A percentile compares a stretch with the other conserved stretches of the same genome.
Conservation (phyloP, 371 early-diverging fungal species). For the Syncephalastrum monosporum region DNA sequence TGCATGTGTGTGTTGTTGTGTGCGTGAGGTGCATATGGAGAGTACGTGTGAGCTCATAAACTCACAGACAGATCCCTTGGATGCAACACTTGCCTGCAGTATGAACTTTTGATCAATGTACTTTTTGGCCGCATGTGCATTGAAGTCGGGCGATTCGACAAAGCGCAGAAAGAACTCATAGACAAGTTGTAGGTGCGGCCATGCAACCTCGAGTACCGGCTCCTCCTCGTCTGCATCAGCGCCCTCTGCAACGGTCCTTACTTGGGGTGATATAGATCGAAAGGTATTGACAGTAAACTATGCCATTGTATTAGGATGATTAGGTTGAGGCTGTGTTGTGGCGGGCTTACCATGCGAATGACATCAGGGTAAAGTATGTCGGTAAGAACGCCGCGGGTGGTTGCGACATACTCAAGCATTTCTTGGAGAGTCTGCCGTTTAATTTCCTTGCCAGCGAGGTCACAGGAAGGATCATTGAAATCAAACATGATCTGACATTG, state of each 20-base stretch:
- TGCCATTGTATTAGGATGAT: background rate
- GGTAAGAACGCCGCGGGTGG: constrained; percentile 78
- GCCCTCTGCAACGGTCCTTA: constrained; percentile 88
- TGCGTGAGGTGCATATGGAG: background rate
- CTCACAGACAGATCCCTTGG: too few relatives aligned
- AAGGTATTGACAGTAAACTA: constrained; percentile 92
- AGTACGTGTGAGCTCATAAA: background rate
- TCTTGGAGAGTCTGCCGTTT: constrained; percentile 89
- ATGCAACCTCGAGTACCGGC: constrained; percentile 91
- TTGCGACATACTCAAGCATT: constrained; percentile 89
- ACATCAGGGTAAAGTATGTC: constrained; percentile 87
- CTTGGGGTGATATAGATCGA: constrained; percentile 91
- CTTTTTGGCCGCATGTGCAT: constrained; percentile 78
- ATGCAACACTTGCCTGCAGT: constrained; percentile 54
- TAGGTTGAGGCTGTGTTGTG: background rate
- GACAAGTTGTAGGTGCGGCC: constrained; percentile 97
- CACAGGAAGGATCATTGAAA: constrained; percentile 84
- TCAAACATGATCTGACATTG: constrained; percentile 94
- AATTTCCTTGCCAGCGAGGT: constrained; percentile 91
- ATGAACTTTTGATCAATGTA: constrained; percentile 23
- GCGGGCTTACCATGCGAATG: constrained; percentile 78
- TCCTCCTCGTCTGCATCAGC: constrained; percentile 99
- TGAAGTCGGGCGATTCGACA: constrained; percentile 96
- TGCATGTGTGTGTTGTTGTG: constrained; percentile 19
- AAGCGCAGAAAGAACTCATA: constrained; percentile 97